These are phyloP conservation scores for Musa beccarii DNA, from an alignment of 176 grass and related monocot species.

Conservation along the genomic window DNA sequence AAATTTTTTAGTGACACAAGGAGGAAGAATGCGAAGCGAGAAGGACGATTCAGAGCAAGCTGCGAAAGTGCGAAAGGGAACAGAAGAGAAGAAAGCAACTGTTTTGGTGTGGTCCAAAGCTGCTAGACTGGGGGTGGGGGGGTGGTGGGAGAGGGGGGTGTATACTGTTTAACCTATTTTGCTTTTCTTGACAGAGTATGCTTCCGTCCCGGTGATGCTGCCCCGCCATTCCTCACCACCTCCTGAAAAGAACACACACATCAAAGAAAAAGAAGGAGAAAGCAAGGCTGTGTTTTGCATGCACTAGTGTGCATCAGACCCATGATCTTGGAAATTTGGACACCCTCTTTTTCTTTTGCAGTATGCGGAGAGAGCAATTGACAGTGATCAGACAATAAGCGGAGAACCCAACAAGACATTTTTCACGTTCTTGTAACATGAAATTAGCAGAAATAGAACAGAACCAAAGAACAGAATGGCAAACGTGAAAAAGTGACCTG, in stretches of 20 bases:
- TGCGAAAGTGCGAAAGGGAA: slow-evolving; percentile 3
- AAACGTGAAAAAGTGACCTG: not conserved
- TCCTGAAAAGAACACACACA: slow-evolving; percentile 9
- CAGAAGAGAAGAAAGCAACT: slow-evolving; percentile 13
- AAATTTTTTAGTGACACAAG: not conserved
- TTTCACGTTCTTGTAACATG: not conserved
- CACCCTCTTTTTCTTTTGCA: not conserved
- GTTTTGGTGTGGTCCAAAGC: slow-evolving; percentile 5
- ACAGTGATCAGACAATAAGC: slow-evolving; percentile 4
- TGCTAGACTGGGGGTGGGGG: not conserved
- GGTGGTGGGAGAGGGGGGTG: not conserved
- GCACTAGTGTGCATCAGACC: slow-evolving; percentile 1
- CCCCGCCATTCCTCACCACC: slow-evolving; percentile 30
- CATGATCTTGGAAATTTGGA: not conserved
- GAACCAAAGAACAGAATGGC: slow-evolving; percentile 5
- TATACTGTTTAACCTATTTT: slow-evolving; percentile 48
- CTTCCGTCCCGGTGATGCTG: slow-evolving; percentile 65
- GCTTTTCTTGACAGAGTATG: slow-evolving; percentile 72
- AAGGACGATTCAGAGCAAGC: slow-evolving; percentile 29
- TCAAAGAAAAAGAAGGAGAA: slow-evolving; percentile 13
- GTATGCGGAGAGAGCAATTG: slow-evolving; percentile 17
- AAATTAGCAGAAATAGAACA: slow-evolving; percentile 9
- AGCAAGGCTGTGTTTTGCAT: slow-evolving; percentile 21
- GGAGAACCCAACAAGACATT: slow-evolving; percentile 2
- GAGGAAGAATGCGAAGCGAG: not conserved